A percentile compares a stretch with the other conserved stretches of the same genome.
Conservation (phyloP, 2,329 filamentous ascomycete genomes). For the Diaporthe ampelina region DNA sequence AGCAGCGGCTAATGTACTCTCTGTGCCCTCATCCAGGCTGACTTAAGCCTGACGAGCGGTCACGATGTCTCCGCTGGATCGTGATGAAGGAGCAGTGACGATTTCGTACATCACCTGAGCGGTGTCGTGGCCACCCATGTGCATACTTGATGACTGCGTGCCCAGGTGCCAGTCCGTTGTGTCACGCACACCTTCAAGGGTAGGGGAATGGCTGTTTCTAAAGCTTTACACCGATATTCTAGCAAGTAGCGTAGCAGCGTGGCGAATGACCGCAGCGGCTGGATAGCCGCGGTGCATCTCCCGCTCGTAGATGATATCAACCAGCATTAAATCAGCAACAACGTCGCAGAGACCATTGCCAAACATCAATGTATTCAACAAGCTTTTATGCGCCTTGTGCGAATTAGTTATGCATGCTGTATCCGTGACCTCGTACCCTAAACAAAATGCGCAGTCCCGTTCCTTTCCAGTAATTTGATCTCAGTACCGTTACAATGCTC, state of each 20-base stretch:
- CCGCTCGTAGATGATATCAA: background rate
- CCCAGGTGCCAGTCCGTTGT: background rate
- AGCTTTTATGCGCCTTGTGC: slow-evolving; percentile 9
- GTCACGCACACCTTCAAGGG: background rate
- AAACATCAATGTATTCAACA: slow-evolving; percentile 7
- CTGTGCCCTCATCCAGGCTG: background rate
- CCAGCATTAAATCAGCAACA: background rate
- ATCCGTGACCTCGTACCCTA: background rate
- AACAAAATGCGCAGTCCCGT: background rate
- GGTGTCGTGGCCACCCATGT: background rate
- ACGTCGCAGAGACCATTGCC: background rate
- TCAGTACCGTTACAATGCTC: slow-evolving; percentile 26
- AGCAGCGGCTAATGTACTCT: background rate
- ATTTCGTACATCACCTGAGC: background rate
- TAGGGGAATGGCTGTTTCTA: background rate
- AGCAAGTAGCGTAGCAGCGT: background rate
- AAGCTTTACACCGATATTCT: background rate
- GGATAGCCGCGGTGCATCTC: background rate
- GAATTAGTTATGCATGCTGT: slow-evolving; percentile 24
- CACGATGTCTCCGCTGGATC: too few species aligned
- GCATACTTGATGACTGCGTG: background rate
- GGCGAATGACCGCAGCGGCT: background rate
- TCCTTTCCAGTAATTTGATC: slow-evolving; percentile 6
- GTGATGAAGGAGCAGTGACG: background rate
- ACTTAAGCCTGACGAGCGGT: background rate